A percentile compares a stretch with the other conserved stretches of the same genome.
phyloP scores from a whole-genome alignment of 2,329 filamentous ascomycete genomes.

The Ceratocystis huliohia region DNA sequence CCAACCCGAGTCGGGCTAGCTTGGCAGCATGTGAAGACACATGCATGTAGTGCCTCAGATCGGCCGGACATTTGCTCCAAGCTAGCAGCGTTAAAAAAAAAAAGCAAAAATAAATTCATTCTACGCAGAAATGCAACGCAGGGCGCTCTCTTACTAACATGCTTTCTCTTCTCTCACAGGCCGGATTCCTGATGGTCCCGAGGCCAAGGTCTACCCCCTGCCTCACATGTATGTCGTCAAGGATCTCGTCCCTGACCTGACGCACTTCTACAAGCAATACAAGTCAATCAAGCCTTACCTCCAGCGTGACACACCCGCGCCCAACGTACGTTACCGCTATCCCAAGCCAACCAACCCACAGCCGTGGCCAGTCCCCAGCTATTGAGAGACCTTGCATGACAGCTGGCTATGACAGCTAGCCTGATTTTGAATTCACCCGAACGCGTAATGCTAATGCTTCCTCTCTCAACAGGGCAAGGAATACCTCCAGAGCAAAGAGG shows the following conservation, averaged over 20 bases:
- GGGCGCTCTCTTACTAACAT: neutral
- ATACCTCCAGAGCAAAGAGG: constrained; percentile 77
- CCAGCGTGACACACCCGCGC: constrained; percentile 71
- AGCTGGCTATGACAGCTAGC: neutral
- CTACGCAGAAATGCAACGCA: too few relatives aligned
- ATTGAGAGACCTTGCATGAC: too few relatives aligned
- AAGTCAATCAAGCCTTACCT: constrained; percentile 99
- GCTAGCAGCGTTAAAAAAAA: neutral
- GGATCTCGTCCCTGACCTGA: constrained; percentile 94
- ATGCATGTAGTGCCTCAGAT: neutral
- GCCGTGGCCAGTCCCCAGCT: too few relatives aligned
- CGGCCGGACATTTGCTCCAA: neutral
- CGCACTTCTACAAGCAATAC: constrained; percentile 99
- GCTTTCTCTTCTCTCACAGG: constrained; percentile 39
- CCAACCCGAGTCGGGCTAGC: constrained; percentile 14
- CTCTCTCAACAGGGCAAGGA: constrained; percentile 59
- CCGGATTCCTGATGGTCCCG: constrained; percentile 80
- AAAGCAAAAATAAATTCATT: neutral
- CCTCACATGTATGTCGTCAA: constrained; percentile 99
- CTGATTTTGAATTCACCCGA: neutral
- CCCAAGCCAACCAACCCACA: neutral
- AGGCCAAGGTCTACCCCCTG: constrained; percentile 92
- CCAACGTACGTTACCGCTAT: constrained; percentile 51
- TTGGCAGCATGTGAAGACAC: constrained; percentile 14
- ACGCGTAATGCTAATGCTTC: constrained; percentile 1